A percentile compares a stretch with the other conserved stretches of the same genome.
Conservation (phyloP, 2,329 filamentous ascomycete species). For the Helotiales sp. region DNA sequence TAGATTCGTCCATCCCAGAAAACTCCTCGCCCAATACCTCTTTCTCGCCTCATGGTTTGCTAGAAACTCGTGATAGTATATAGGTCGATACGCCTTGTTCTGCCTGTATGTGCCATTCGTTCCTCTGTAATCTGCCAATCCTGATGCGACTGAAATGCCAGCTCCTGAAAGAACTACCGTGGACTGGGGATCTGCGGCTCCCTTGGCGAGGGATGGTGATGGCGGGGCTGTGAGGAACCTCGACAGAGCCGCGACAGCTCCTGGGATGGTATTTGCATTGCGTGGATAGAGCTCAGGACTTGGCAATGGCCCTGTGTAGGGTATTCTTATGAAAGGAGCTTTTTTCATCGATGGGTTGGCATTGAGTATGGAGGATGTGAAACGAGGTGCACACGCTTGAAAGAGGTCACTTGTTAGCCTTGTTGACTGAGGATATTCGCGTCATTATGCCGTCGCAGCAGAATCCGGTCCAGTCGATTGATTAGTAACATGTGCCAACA, state of each 20-base stretch:
- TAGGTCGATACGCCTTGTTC: constrained; percentile 87
- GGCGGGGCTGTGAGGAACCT: constrained; percentile 70
- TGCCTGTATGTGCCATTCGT: constrained; percentile 87
- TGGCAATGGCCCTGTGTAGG: constrained; percentile 82
- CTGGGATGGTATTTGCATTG: constrained; percentile 66
- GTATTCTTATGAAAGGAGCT: constrained; percentile 75
- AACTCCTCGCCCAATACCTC: constrained; percentile 94
- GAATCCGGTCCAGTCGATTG: background rate
- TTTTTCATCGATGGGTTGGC: constrained; percentile 55
- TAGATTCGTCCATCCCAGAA: constrained; percentile 86
- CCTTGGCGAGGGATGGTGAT: constrained; percentile 44
- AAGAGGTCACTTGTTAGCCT: background rate
- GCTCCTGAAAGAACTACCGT: constrained; percentile 76
- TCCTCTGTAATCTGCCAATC: constrained; percentile 89
- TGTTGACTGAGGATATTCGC: constrained; percentile 16
- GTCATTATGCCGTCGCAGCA: constrained; percentile 17
- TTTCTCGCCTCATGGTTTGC: constrained; percentile 80
- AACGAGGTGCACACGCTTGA: constrained; percentile 2
- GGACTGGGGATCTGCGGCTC: constrained; percentile 40
- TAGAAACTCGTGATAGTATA: constrained; percentile 90
- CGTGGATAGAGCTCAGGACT: constrained; percentile 72
- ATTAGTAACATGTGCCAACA: background rate
- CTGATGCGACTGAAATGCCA: constrained; percentile 90
- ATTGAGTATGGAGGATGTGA: constrained; percentile 1
- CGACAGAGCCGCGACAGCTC: constrained; percentile 74